Conservation (phyloP, 768 basidiomycete species). For the Megacollybia marginata region DNA sequence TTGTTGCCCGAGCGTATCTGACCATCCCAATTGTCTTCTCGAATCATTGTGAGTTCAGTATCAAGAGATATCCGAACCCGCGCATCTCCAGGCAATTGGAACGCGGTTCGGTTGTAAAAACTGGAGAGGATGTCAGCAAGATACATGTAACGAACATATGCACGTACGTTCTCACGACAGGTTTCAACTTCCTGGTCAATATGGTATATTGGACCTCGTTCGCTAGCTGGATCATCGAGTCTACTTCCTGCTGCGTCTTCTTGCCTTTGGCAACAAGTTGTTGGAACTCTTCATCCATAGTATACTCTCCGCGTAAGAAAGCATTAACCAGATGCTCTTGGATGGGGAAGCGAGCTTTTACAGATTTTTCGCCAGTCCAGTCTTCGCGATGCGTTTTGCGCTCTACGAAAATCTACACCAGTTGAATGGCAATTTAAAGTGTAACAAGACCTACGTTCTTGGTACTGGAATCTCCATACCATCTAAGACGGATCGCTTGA, state of each 20-base stretch:
- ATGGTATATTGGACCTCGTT: conserved; percentile 93
- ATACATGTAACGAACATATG: background rate
- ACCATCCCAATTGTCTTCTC: conserved; percentile 97
- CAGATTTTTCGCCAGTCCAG: conserved; percentile 99
- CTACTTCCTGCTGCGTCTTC: conserved; percentile 88
- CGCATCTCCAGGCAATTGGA: conserved; percentile 98
- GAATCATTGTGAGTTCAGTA: conserved; percentile 88
- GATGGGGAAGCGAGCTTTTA: conserved; percentile 93
- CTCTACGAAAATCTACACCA: conserved; percentile 70
- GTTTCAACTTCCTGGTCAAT: conserved; percentile 69
- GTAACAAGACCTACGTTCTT: conserved; percentile 53
- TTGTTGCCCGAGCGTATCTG: conserved; percentile 69
- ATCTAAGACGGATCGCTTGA: conserved; percentile 90
- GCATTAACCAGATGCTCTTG: conserved; percentile 91
- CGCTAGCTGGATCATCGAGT: conserved; percentile 93
- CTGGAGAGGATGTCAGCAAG: conserved; percentile 28
- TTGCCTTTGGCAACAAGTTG: conserved; percentile 81
- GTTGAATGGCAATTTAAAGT: background rate
- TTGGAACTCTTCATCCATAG: conserved; percentile 90
- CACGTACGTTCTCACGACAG: conserved; percentile 44
- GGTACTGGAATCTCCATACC: conserved; percentile 87
- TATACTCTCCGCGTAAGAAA: conserved; percentile 85
- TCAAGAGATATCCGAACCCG: conserved; percentile 97
- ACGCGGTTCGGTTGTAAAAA: conserved; percentile 99
- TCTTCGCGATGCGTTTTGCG: conserved; percentile 94